Base-by-base conservation (phyloP, 169 alveolate species). In the Cryptosporidium xiaoi region DNA sequence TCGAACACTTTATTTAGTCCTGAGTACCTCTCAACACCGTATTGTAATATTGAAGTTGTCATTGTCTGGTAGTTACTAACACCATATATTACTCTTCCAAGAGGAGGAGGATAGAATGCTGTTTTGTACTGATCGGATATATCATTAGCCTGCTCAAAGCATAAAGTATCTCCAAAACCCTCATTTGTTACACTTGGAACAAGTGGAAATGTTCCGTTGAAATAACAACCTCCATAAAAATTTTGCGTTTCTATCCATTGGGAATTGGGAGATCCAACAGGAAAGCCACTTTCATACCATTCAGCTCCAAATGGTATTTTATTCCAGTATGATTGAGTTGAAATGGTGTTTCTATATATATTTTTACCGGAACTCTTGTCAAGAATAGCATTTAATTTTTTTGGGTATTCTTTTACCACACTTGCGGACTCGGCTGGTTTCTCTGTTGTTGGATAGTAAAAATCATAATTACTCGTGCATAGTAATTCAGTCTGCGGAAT, bases 171-270 rank as follows among this genome's bases (percentile, higher is more conserved):
- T 58, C 20, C 24, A 29, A 77, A 77, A 18, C 87, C 87, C 3
- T 51, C 16, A 27, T 77, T 77, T 36, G 65, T 60, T 36, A 60
- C 40, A 40, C 71, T 77, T 44, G 87, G 87, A 44, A 50, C 87
- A 40, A 77, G 87, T 34, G 87, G 87, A 5, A 77, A 77, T 1
- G 87, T 77, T 18, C 87, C 87, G 33, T 77, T 77, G 50, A 27
- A 77, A 36, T 77, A 77, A 20, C 87, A 77, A 1, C 87, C 87
- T 10, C 87, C 87, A 36, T 44, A 77, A 40, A 55, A 77, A 48
- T 77, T 77, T 1, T 71, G 77, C 2, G 87, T 77, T 60, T 77
- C 87, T 20, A 77, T 77, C 87, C 87, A 77, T 27, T 77, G 87
- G 3, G 77, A 77, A 44, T 77, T 77, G 15, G 87, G 77, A 20